Base-by-base conservation (phyloP, 139 green algal genomes). In the Chlamydomonas schloesseri region DNA sequence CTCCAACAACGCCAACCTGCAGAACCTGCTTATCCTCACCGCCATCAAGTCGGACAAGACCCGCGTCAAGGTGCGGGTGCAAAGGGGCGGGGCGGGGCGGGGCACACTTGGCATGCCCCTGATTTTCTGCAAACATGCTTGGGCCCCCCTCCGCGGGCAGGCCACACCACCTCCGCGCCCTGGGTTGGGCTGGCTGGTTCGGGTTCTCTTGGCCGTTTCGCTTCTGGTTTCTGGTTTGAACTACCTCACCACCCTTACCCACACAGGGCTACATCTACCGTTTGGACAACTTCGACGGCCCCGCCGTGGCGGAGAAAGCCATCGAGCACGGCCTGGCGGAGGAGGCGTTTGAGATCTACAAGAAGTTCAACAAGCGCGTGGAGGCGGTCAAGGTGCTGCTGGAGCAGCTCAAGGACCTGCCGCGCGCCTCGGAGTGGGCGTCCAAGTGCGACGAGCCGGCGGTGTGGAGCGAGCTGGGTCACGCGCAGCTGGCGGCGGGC, bases 341-440 rank as follows among this genome's bases (percentile, higher is more conserved):
- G 91, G 98, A 99, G 91, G 98, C 98, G 2, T 99, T 99, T 88
- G 97, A 98, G 80, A 99, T 99, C 83, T 99, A 98, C 95, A 95
- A 96, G 87, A 99, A 99, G 94, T 99, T 99, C 80, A 92, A 94
- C 90, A 91, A 91, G 71, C 86, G 88, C 75, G 91, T 92, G 73
- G 90, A 96, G 81, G 94, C 94, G 64, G 93, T 97, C 89, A 93
- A 94, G 73, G 97, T 99, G 79, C 91, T 99, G 78, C 89, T 99
- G 67, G 95, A 98, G n/a, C 94, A 99, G 86, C 80, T 98, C 36
- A 91, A 95, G 53, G 94, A 97, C 91, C 84, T 99, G 71, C 88
- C 96, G 47, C 90, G 97, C n/a, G 97, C 96, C 2, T 88, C 94
- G 36, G 97, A 99, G 76, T 99, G 96, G 60, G 93, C 93, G 26